Percentiles rank a stretch among this genome's conserved stretches.
phyloP scores from a whole-genome alignment of 306 rosid genomes.

The Hippophae gyantsensis region DNA sequence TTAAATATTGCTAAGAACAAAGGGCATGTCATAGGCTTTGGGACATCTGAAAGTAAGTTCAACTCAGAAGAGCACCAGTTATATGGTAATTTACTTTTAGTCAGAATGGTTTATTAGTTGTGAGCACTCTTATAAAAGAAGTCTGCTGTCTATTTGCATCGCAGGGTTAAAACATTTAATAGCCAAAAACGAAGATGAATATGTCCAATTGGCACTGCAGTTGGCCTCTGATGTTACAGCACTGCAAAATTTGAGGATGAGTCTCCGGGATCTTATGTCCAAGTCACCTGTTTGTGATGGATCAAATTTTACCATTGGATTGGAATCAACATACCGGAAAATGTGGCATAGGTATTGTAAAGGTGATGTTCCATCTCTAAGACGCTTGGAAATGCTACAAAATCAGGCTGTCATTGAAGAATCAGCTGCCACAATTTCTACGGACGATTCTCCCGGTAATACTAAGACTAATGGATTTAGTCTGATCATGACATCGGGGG shows the following conservation, averaged over 20 bases:
- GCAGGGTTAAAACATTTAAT: slow-evolving; percentile 62
- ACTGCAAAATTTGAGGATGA: slow-evolving; percentile 64
- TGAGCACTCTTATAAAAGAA: no score
- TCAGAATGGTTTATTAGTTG: no score
- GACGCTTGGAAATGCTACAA: slow-evolving; percentile 44
- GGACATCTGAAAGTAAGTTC: no score
- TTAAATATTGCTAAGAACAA: no score
- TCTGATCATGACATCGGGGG: slow-evolving; percentile 21
- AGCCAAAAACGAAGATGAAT: slow-evolving; percentile 83
- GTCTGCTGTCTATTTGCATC: slow-evolving; percentile 14
- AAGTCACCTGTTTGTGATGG: slow-evolving; percentile 87
- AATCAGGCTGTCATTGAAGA: slow-evolving; percentile 24
- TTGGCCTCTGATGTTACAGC: slow-evolving; percentile 79
- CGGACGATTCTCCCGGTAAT: slow-evolving; percentile 37
- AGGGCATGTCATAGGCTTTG: no score
- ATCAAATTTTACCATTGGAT: slow-evolving; percentile 48
- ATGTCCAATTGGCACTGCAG: slow-evolving; percentile 66
- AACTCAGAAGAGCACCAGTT: no score
- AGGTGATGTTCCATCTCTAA: slow-evolving; percentile 83
- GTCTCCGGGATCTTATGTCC: slow-evolving; percentile 73
- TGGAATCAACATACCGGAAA: slow-evolving; percentile 59
- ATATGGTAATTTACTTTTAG: no score
- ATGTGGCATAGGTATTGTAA: slow-evolving; percentile 87
- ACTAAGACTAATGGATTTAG: slow-evolving; percentile 54
- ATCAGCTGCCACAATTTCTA: slow-evolving; percentile 19